A percentile compares a stretch with the other conserved stretches of the same genome.
Conservation (phyloP, 2,329 filamentous ascomycete genomes). For the Orbilia quercus region DNA sequence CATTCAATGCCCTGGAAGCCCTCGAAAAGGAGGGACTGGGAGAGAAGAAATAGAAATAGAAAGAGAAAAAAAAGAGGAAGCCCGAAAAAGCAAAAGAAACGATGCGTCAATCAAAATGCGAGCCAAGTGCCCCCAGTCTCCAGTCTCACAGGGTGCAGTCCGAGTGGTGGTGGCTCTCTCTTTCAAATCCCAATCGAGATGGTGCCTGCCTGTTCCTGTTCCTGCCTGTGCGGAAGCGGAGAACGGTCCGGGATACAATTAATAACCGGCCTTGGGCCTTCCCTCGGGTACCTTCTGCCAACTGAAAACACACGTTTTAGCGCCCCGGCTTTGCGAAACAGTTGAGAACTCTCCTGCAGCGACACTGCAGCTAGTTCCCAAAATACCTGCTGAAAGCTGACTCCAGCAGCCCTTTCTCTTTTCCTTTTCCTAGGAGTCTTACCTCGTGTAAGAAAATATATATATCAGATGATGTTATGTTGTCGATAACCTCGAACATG, state of each 20-base stretch:
- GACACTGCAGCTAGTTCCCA: slow-evolving; percentile 43
- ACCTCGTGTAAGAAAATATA: slow-evolving; percentile 1
- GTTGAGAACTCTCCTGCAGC: slow-evolving; percentile 24
- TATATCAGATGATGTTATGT: slow-evolving; percentile 1
- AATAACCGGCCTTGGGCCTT: slow-evolving; percentile 49
- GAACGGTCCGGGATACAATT: slow-evolving; percentile 56
- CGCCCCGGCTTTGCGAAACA: slow-evolving; percentile 47
- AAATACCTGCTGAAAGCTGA: slow-evolving; percentile 43
- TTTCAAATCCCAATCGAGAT: slow-evolving; percentile 45
- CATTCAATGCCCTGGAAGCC: slow-evolving; percentile 47
- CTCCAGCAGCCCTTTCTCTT: slow-evolving; percentile 2
- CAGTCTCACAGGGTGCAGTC: slow-evolving; percentile 49
- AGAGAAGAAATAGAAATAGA: slow-evolving; percentile 21
- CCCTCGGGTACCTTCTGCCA: slow-evolving; percentile 19
- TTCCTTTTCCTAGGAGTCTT: slow-evolving; percentile 5
- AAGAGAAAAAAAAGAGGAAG: slow-evolving; percentile 13
- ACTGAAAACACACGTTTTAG: slow-evolving; percentile 52
- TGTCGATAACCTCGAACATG: slow-evolving; percentile 20
- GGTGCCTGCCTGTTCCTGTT: slow-evolving; percentile 48
- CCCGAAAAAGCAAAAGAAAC: slow-evolving; percentile 32
- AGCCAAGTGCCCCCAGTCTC: slow-evolving; percentile 53
- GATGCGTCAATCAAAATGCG: slow-evolving; percentile 49
- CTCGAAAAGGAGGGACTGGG: slow-evolving; percentile 43
- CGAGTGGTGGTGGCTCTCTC: slow-evolving; percentile 51
- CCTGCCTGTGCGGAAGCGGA: slow-evolving; percentile 56